Percentiles rank a stretch among this genome's conserved stretches.
phyloP scores from a whole-genome alignment of 108 stramenopile genomes.

The Chaetoceros tenuissimus region DNA sequence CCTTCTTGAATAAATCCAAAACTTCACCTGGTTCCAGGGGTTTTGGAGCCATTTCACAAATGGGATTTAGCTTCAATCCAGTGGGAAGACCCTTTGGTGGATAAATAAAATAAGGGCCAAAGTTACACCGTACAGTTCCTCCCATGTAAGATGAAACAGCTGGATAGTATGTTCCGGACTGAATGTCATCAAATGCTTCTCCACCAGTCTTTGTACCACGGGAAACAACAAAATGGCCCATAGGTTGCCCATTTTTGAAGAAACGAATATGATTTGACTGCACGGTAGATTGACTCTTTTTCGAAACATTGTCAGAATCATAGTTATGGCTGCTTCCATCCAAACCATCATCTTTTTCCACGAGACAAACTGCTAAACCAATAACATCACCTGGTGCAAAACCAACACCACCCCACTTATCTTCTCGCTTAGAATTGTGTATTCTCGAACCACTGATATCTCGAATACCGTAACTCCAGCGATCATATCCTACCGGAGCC shows the following conservation, averaged over 20 bases:
- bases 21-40: constrained; percentile 55
- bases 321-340: constrained; percentile 1
- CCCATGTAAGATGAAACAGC: constrained; percentile 75
- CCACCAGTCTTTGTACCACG: constrained; percentile 42
- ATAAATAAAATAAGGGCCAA: constrained; percentile 79
- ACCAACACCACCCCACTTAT: constrained; percentile 63
- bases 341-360: constrained; percentile 3
- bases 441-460: constrained; percentile 73
- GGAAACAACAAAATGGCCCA: constrained; percentile 49
- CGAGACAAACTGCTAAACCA: constrained; percentile 77
- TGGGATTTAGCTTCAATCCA: constrained; percentile 29
- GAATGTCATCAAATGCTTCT: constrained; percentile 53
- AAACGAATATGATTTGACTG: constrained; percentile 67
- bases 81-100: constrained; percentile 39
- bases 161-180: constrained; percentile 68
- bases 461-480: constrained; percentile 85
- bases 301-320: neutral
- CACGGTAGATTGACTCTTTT: constrained; percentile 3
- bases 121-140: constrained; percentile 54
- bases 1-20: constrained; percentile 30
- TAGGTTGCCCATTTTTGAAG: constrained; percentile 84
- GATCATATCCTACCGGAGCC: constrained; percentile 94
- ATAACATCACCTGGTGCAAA: constrained; percentile 88
- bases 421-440: constrained; percentile 60
- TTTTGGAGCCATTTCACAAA: constrained; percentile 43